Evolutionary conservation across 139 green algal genomes (phyloP), one percentile per base, ranked within the genome.

Genomic region (Zygnema circumcarinatum): DNA sequence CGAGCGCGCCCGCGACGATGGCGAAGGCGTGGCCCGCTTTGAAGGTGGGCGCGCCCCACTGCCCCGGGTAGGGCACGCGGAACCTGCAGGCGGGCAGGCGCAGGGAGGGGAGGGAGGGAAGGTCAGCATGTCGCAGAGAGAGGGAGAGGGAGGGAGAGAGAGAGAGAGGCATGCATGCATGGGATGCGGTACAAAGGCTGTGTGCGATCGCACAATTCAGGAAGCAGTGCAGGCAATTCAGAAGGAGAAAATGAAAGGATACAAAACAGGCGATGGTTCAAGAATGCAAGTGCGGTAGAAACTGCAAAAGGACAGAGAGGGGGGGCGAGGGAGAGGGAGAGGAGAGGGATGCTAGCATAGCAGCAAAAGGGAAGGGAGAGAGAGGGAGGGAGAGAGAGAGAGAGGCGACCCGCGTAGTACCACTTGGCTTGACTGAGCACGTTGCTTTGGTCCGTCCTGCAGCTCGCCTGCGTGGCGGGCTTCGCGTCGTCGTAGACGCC

Each of bases 11-110:
- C 20, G 67, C 76, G 31, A 84, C 31, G 31, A 84, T 56, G 25
- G 76, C 67, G 62, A 84, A 87, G n/a, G 38, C 67, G 67, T 84
- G 62, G 67, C 76, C 67, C 32, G 82, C 38, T 16, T 84, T 74
- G 62, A 95, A 94, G 72, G 89, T 93, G 53, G 92, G 92, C 1
- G 31, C 11, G 1, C 93, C 93, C 91, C 91, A 95, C 83, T 95
- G 93, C n/a, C 29, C 54, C 73, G 92, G 90, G 86, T 94, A 94
- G 0, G 92, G 92, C 38, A 92, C 88, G 7, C 90, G 81, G 79
- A 95, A 82, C 93, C 93, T 40, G 87, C 68, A 90, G 83, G 40
- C 25, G 16, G 52, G 25, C 68, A 36, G 68, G 68, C 38, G 31
- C 3, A 53, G 29, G 74, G 0, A 32, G 31, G 33, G 25, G 74